These are phyloP conservation scores for Aureobasidium sp. DNA, from an alignment of 2,329 filamentous ascomycete species.

Conservation along the genomic window DNA sequence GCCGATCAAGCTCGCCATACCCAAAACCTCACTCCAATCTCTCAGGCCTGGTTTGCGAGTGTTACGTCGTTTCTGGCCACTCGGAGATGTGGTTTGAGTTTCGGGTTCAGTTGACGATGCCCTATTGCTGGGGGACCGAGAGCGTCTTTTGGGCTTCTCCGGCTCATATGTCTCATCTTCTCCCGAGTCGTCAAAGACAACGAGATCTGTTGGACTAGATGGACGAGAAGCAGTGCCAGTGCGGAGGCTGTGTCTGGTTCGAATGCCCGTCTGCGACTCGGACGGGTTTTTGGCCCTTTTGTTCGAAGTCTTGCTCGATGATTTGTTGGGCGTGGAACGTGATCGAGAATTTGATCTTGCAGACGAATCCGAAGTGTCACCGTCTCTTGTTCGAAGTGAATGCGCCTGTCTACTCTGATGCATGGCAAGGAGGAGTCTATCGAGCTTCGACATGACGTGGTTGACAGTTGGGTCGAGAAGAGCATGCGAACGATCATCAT, in stretches of 20 bases:
- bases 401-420: slow-evolving; percentile 43
- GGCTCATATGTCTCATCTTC: slow-evolving; percentile 7
- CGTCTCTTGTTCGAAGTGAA: slow-evolving; percentile 3
- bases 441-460: slow-evolving; percentile 62
- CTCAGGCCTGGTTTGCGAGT: slow-evolving; percentile 39
- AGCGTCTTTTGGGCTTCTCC: neutral
- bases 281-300: neutral
- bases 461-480: slow-evolving; percentile 61
- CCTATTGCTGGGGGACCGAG: neutral
- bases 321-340: neutral
- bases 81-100: neutral
- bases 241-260: neutral
- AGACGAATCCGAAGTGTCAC: neutral
- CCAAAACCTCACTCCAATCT: slow-evolving; percentile 82
- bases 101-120: neutral
- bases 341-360: neutral
- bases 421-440: slow-evolving; percentile 60
- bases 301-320: neutral
- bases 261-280: neutral
- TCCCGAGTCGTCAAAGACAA: neutral
- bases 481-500: slow-evolving; percentile 59
- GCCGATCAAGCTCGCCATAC: slow-evolving; percentile 65
- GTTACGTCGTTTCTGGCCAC: neutral
- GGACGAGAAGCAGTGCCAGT: neutral
- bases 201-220: neutral